Evolutionary conservation across 306 rosid species (phyloP).

Genomic region (Inga laurina): DNA sequence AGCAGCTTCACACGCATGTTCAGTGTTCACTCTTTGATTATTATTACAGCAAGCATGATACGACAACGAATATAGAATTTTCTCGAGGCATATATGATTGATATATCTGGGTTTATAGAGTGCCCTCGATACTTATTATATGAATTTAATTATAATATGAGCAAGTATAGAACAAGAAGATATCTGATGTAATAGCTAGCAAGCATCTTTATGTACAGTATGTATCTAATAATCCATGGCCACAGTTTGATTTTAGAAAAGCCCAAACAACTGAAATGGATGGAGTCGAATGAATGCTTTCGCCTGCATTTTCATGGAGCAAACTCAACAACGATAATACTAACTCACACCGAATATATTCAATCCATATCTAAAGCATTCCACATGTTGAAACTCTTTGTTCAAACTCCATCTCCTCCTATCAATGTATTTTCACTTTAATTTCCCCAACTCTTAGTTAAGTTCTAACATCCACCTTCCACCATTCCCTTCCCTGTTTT

Average conservation of each 20-base stretch:
- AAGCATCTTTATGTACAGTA: slow-evolving; percentile 20
- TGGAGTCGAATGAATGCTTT: slow-evolving; percentile 12
- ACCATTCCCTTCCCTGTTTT: slow-evolving; percentile 26
- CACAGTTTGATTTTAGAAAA: slow-evolving; percentile 31
- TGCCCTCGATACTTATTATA: neutral
- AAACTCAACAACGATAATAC: slow-evolving; percentile 8
- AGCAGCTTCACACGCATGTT: neutral
- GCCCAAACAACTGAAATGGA: slow-evolving; percentile 23
- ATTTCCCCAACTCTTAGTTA: slow-evolving; percentile 14
- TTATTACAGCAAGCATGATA: neutral
- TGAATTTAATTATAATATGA: neutral
- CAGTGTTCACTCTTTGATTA: slow-evolving; percentile 7
- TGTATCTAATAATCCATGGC: slow-evolving; percentile 31
- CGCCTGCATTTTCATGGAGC: neutral
- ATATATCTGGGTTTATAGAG: neutral
- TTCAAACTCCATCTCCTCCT: slow-evolving; percentile 19
- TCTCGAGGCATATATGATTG: neutral
- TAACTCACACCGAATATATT: slow-evolving; percentile 41
- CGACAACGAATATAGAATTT: slow-evolving; percentile 2
- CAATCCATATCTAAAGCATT: slow-evolving; percentile 14
- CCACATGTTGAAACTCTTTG: slow-evolving; percentile 9
- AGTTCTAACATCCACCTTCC: slow-evolving; percentile 3
- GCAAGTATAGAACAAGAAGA: slow-evolving; percentile 19
- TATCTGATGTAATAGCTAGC: slow-evolving; percentile 30
- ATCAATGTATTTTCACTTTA: slow-evolving; percentile 18